Evolutionary conservation across 495 filamentous ascomycete genomes (phyloP), one percentile per base, ranked within the genome.

Genomic region (Podospora appendiculata): DNA sequence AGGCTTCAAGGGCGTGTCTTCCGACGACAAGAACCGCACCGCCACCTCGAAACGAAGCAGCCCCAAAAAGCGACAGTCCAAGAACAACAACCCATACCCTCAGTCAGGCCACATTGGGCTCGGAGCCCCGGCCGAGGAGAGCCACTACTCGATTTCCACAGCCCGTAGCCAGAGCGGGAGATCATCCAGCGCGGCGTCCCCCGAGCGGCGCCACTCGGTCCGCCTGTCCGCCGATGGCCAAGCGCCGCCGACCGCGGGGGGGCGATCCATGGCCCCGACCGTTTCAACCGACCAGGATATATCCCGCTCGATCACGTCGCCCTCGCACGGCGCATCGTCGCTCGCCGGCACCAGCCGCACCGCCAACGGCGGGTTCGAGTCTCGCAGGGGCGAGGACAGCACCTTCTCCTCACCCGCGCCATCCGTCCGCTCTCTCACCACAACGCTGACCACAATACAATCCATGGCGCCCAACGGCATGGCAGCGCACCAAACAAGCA

Each of bases 381-480:
- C 81, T 4, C 79, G 76, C 41, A 78, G 81, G 43, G 89, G 87
- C 48, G 86, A 85, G 14, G 88, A 82, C 59, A 91, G 89, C 77
- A 93, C 88, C 8, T 97, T 96, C 66, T 96, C 91, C 7, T 96
- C 93, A 0, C 93, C 92, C 5, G 86, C 89, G 9, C 91, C 90
- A 4, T 96, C 91, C 5, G 84, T 93, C 25, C 88, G 87, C 48
- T 96, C 91, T 1, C 76, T 98, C 45, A 90, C 93, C 1, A 98
- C 93, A 0, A 97, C 93, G 4, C 78, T 98, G 47, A 98, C 93
- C 0, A 98, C 93, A 0, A 92, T 97, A 45, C 93, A 98, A 65
- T 97, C 93, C 4, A 74, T 84, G 33, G 83, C 86, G 11, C 83
- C 85, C 1, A 88, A 88, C 40, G 78, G 76, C 41, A 77, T 82